A percentile compares a stretch with the other conserved stretches of the same genome.
Conservation (phyloP, 345 rosid genomes). For the Rhizophora apiculata region DNA sequence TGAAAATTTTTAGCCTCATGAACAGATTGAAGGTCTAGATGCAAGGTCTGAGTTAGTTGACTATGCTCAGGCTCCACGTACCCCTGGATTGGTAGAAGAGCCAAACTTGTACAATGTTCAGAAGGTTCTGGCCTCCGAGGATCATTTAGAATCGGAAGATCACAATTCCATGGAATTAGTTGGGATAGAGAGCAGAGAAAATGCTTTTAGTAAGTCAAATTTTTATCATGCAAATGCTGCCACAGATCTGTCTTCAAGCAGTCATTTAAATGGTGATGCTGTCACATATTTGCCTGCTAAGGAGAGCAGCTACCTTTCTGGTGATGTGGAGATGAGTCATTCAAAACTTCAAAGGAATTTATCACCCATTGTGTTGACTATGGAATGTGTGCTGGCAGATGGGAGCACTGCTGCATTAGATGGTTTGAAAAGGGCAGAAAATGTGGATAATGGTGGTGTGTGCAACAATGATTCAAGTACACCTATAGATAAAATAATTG, state of each 20-base stretch:
- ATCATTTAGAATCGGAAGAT: constrained; percentile 63
- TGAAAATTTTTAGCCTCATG: constrained; percentile 19
- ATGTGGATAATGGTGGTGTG: constrained; percentile 19
- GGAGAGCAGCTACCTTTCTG: constrained; percentile 29
- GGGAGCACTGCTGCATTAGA: constrained; percentile 27
- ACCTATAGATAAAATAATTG: constrained; percentile 21
- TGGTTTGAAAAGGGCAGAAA: constrained; percentile 39
- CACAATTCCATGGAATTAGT: constrained; percentile 32
- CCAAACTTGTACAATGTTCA: constrained; percentile 59
- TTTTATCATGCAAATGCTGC: constrained; percentile 24
- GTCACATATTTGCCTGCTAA: constrained; percentile 24
- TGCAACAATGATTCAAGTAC: constrained; percentile 13
- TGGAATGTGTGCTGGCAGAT: constrained; percentile 32
- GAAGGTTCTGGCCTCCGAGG: constrained; percentile 60
- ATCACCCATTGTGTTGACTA: constrained; percentile 17
- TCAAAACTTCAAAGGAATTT: constrained; percentile 24
- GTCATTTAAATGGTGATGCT: constrained; percentile 30
- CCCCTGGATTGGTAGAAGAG: constrained; percentile 82
- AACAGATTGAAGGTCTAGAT: constrained; percentile 47
- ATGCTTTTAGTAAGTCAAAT: constrained; percentile 28
- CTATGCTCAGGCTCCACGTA: constrained; percentile 83
- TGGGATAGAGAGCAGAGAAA: constrained; percentile 30
- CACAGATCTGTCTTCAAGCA: constrained; percentile 28
- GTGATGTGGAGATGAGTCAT: constrained; percentile 28
- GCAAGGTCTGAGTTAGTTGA: constrained; percentile 49